Evolutionary conservation across 2,329 filamentous ascomycete species (phyloP).

Genomic region (Colletotrichum spinosum): DNA sequence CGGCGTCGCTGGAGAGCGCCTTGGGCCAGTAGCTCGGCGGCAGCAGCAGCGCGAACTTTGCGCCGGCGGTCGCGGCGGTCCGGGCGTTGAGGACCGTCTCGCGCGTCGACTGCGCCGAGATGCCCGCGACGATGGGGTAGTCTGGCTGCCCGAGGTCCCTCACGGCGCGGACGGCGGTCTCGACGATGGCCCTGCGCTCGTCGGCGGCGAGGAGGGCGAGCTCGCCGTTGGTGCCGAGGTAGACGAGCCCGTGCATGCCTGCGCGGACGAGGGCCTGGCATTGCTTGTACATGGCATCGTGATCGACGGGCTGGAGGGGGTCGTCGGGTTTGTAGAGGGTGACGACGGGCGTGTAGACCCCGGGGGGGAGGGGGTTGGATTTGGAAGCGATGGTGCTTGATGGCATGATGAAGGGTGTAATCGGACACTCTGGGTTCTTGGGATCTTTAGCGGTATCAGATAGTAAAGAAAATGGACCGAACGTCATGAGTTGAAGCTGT

Average conservation of each 20-base stretch:
- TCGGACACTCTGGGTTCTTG: neutral
- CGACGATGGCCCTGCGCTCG: slow-evolving; percentile 55
- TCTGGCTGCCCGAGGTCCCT: slow-evolving; percentile 47
- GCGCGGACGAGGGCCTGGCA: slow-evolving; percentile 54
- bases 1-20: too few relatives aligned
- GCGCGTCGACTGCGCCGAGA: slow-evolving; percentile 41
- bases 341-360: slow-evolving; percentile 60
- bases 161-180: slow-evolving; percentile 51
- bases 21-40: too few relatives aligned
- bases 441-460: neutral
- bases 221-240: slow-evolving; percentile 60
- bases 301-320: slow-evolving; percentile 54
- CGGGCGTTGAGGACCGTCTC: too few relatives aligned
- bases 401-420: slow-evolving; percentile 40
- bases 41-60: too few relatives aligned
- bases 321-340: slow-evolving; percentile 56
- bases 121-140: slow-evolving; percentile 58
- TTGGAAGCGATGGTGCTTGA: slow-evolving; percentile 49
- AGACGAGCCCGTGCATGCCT: slow-evolving; percentile 59
- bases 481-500: neutral
- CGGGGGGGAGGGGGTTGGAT: slow-evolving; percentile 49
- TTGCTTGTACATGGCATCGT: slow-evolving; percentile 56
- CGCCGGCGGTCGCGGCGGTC: too few relatives aligned
- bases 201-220: slow-evolving; percentile 53
- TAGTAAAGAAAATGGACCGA: neutral